phyloP scores from a whole-genome alignment of 75 land plant genomes.

The Pseudotsuga menziesii region DNA sequence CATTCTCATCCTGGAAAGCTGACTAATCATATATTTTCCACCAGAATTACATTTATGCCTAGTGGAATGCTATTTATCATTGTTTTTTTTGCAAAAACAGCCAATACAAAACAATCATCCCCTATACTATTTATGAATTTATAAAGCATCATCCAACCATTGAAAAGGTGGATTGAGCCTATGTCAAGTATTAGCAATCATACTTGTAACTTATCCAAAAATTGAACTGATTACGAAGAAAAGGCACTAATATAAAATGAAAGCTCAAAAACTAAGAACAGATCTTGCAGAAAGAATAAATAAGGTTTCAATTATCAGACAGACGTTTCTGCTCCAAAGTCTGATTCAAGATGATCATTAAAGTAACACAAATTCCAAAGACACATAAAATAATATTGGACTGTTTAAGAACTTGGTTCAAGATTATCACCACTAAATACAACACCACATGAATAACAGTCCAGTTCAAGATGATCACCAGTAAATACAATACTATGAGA shows the following conservation, averaged over 20 bases:
- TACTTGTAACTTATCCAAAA: not conserved
- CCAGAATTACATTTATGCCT: not conserved
- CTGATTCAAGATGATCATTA: not conserved
- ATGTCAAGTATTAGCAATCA: not conserved
- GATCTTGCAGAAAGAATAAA: not conserved
- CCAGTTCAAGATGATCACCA: too few relatives aligned
- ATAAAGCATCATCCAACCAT: not conserved
- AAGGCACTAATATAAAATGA: not conserved
- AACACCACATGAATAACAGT: too few relatives aligned
- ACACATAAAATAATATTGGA: not conserved
- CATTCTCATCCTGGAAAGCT: not conserved
- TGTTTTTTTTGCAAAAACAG: too few relatives aligned
- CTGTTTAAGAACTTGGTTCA: too few relatives aligned
- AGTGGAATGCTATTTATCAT: not conserved
- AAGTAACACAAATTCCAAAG: not conserved
- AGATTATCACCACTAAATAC: too few relatives aligned
- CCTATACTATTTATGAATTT: not conserved
- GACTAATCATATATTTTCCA: not conserved
- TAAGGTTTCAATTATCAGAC: not conserved
- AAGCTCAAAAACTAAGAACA: not conserved
- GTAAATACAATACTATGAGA: too few relatives aligned
- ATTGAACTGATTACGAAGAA: not conserved
- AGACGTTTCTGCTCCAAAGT: not conserved
- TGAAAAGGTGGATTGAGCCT: not conserved
- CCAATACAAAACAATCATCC: too few relatives aligned